Evolutionary conservation across 1,284 basidiomycete genomes (phyloP).

Genomic region (Meripilus lineatus): DNA sequence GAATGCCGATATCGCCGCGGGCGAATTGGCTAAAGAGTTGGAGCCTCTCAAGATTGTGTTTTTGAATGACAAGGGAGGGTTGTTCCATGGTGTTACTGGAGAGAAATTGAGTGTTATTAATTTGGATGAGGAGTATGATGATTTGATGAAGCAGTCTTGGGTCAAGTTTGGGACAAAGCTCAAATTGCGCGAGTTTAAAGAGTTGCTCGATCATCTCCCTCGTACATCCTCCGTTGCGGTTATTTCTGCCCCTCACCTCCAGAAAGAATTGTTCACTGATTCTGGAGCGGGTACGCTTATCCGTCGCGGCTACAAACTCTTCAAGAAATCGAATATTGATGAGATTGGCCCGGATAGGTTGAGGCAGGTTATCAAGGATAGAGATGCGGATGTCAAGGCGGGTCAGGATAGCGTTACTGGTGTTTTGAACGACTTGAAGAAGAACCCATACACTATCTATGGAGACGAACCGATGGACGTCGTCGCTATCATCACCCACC

Average conservation of each 20-base stretch:
- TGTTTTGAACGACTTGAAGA: constrained; percentile 79
- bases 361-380: constrained; percentile 89
- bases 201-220: constrained; percentile 96
- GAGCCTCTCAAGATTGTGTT: constrained; percentile 99
- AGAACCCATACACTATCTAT: constrained; percentile 89
- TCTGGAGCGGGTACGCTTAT: constrained; percentile 97
- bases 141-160: constrained; percentile 98
- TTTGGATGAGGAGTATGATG: constrained; percentile 98
- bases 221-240: constrained; percentile 98
- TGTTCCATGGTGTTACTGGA: constrained; percentile 95
- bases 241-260: constrained; percentile 90
- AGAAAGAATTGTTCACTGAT: constrained; percentile 99
- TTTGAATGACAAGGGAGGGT: constrained; percentile 96
- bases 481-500: constrained; percentile 91
- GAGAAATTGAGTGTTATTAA: constrained; percentile 97
- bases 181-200: constrained; percentile 99
- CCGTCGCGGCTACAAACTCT: constrained; percentile 96
- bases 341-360: constrained; percentile 90
- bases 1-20: constrained; percentile 95
- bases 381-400: constrained; percentile 86
- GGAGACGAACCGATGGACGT: constrained; percentile 97
- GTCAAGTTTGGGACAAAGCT: constrained; percentile 99
- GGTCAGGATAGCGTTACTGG: constrained; percentile 88
- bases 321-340: constrained; percentile 82
- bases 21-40: constrained; percentile 92